These are phyloP conservation scores for Monosporascus sp. DNA, from an alignment of 2,329 filamentous ascomycete genomes.

Conservation along the genomic window DNA sequence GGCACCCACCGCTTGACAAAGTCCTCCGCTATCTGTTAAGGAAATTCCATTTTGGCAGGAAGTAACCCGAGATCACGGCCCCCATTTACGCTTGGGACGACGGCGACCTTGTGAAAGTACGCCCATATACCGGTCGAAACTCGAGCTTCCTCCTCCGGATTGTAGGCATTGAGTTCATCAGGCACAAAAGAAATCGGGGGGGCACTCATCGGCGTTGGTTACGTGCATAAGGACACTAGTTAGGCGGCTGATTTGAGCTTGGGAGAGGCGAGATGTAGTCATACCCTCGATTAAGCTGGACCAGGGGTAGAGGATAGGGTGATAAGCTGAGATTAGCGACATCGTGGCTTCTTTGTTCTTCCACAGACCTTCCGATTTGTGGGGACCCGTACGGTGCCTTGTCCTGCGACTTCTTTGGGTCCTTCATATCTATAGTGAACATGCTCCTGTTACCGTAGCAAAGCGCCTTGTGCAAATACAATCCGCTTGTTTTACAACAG, in stretches of 20 bases:
- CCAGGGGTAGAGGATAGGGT: neutral
- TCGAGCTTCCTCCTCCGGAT: neutral
- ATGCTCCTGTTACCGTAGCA: too few species aligned
- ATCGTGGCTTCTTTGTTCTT: neutral
- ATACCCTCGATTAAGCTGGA: neutral
- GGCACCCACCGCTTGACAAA: neutral
- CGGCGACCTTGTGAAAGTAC: neutral
- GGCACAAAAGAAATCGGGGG: neutral
- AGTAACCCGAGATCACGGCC: neutral
- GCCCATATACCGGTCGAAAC: neutral
- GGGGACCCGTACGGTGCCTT: too few species aligned
- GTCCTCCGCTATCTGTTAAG: neutral
- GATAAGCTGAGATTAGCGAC: neutral
- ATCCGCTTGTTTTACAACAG: too few species aligned
- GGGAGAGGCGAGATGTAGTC: neutral
- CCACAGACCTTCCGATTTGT: neutral
- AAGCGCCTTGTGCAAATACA: too few species aligned
- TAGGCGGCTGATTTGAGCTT: neutral
- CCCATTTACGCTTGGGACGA: neutral
- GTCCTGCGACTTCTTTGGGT: too few species aligned
- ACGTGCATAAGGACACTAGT: neutral
- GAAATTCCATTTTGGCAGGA: neutral
- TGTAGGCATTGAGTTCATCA: neutral
- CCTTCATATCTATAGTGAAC: too few species aligned
- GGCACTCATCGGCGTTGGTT: neutral